Base-by-base conservation (phyloP, 352 stramenopile species). In the Blastocystis sp. region DNA sequence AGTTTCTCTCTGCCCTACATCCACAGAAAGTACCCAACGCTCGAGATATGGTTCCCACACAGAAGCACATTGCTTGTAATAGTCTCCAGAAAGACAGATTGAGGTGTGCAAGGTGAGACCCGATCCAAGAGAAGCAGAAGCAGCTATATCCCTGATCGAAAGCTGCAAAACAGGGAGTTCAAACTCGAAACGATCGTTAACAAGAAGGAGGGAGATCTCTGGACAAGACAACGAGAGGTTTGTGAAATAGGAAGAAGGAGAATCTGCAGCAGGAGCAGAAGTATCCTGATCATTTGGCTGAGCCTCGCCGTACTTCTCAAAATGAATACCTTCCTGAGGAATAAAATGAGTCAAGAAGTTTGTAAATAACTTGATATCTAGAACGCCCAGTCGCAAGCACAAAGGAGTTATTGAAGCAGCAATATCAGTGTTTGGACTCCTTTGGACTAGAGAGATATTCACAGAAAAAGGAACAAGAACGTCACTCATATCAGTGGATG, bases 111-210 rank as follows among this genome's bases (percentile, higher is more conserved):
- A 4, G 6, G 66, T 55, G 50, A 78, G 66, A 50, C 26, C 34
- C 1, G 66, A 43, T 18, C 56, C 26, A 43, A 85, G 39, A 85
- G 50, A 26, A 9, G 70, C n/a, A 3, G 75, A 45, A 50, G 34
- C 18, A 11, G 39, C 11, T 18, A 89, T 1, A 41, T 78, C 54
- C 26, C 18, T 34, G 30, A 89, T 9, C 24, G 37, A n/a, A 18
- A 89, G 26, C 45, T 76, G 41, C 9, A 89, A 11, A 7, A 89
- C 78, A 20, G 78, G 78, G 20, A 89, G 18, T 20, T 76, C 62
- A n/a, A 78, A 89, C 30, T 79, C 78, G 43, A 75, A 59, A 24
- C 56, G 47, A 43, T 89, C 78, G 55, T 89, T 89, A 20, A 89
- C 78, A 4, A 89, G 50, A 18, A 56, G 70, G 18, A 89, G 13